phyloP scores from a whole-genome alignment of 148 eudicot species.

The Simmondsia chinensis region DNA sequence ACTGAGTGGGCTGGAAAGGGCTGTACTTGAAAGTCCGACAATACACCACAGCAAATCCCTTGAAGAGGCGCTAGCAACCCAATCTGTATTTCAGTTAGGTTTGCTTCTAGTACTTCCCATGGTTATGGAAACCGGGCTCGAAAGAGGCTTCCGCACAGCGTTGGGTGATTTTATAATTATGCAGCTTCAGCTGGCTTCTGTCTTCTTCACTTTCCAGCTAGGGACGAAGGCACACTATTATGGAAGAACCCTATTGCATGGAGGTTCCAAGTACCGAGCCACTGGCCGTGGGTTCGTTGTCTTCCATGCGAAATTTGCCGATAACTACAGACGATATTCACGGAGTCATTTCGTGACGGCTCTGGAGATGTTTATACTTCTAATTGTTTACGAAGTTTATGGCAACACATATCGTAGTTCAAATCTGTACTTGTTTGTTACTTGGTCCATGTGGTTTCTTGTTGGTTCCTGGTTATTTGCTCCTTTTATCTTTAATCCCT shows the following conservation, averaged over 20 bases:
- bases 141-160: constrained; percentile 90
- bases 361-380: constrained; percentile 63
- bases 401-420: constrained; percentile 71
- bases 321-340: constrained; percentile 84
- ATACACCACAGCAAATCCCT: constrained; percentile 51
- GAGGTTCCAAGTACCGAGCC: constrained; percentile 95
- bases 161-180: constrained; percentile 82
- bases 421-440: constrained; percentile 63
- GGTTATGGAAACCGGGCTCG: constrained; percentile 97
- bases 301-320: constrained; percentile 94
- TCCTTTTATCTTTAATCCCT: constrained; percentile 92
- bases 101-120: constrained; percentile 77
- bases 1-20: constrained; percentile 81
- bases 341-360: constrained; percentile 96
- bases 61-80: constrained; percentile 82
- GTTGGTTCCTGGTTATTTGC: constrained; percentile 96
- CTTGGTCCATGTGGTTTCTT: constrained; percentile 96
- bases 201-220: constrained; percentile 93
- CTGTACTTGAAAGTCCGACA: constrained; percentile 46
- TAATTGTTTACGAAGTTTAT: constrained; percentile 75
- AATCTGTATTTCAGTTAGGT: constrained; percentile 80
- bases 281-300: constrained; percentile 99
- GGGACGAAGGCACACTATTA: constrained; percentile 97
- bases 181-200: constrained; percentile 98
- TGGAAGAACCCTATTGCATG: constrained; percentile 86